These are phyloP conservation scores for Tilletia caries DNA, from an alignment of 1,284 basidiomycete genomes.

Conservation along the genomic window DNA sequence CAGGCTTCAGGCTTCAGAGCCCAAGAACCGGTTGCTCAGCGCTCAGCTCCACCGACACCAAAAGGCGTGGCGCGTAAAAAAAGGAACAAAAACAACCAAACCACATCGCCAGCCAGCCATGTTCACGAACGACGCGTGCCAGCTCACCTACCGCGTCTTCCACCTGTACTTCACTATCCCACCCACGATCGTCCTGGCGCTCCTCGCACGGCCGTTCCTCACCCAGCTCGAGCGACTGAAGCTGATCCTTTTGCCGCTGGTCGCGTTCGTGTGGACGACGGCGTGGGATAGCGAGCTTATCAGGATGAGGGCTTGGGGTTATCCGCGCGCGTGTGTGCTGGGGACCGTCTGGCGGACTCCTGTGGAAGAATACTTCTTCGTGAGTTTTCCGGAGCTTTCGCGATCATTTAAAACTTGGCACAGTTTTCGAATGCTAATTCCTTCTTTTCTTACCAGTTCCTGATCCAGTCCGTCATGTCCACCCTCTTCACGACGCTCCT, in stretches of 20 bases:
- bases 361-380: conserved; percentile 47
- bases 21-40: too few relatives aligned
- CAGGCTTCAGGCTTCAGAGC: too few relatives aligned
- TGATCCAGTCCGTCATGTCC: conserved; percentile 45
- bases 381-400: conserved; percentile 16
- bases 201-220: conserved; percentile 34
- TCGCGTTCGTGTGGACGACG: conserved; percentile 47
- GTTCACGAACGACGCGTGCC: conserved; percentile 22
- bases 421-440: too few relatives aligned
- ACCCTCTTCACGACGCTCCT: conserved; percentile 38
- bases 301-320: conserved; percentile 40
- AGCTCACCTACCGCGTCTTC: conserved; percentile 39
- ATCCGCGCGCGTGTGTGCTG: conserved; percentile 40
- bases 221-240: conserved; percentile 40
- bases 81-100: too few relatives aligned
- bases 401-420: too few relatives aligned
- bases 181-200: conserved; percentile 29
- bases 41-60: neutral
- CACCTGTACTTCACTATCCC: conserved; percentile 43
- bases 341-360: conserved; percentile 42
- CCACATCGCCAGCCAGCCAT: neutral
- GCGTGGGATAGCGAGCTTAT: conserved; percentile 47
- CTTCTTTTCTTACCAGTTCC: conserved; percentile 24
- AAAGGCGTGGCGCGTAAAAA: too few relatives aligned
- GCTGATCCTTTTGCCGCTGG: conserved; percentile 37